Evolutionary conservation across 129 eudicot genomes (phyloP).

Genomic region (Chrysanthemum lavandulifolium): DNA sequence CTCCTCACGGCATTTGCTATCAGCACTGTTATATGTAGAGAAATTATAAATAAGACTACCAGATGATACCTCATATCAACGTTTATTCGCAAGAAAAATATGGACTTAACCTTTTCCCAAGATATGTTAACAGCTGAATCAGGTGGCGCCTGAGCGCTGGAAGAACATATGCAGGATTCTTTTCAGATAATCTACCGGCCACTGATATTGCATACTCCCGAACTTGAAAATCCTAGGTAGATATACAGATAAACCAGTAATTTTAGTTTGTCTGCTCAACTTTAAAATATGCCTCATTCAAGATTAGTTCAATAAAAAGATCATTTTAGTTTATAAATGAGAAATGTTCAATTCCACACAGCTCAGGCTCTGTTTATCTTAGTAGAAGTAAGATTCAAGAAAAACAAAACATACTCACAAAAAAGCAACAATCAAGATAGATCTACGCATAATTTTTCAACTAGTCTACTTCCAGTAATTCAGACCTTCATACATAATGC

Average conservation of each 20-base stretch:
- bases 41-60: background rate
- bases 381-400: slow-evolving; percentile 3
- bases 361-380: slow-evolving; percentile 7
- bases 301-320: background rate
- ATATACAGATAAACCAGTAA: slow-evolving; percentile 14
- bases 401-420: slow-evolving; percentile 8
- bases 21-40: slow-evolving; percentile 56
- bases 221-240: slow-evolving; percentile 75
- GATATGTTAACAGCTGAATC: slow-evolving; percentile 78
- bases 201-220: slow-evolving; percentile 91
- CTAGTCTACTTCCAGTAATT: background rate
- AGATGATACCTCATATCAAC: background rate
- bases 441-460: background rate
- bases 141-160: slow-evolving; percentile 98
- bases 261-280: slow-evolving; percentile 15
- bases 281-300: slow-evolving; percentile 3
- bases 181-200: slow-evolving; percentile 95
- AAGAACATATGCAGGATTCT: slow-evolving; percentile 96
- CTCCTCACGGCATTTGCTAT: slow-evolving; percentile 95
- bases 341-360: slow-evolving; percentile 12
- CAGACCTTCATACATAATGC: background rate
- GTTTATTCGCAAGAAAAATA: background rate
- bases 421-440: background rate
- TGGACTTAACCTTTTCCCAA: slow-evolving; percentile 71
- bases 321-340: too few species aligned